A percentile compares a stretch with the other conserved stretches of the same genome.
Evolutionary conservation across 1,284 basidiomycete species (phyloP).

Genomic region (Heterobasidion parviporum): DNA sequence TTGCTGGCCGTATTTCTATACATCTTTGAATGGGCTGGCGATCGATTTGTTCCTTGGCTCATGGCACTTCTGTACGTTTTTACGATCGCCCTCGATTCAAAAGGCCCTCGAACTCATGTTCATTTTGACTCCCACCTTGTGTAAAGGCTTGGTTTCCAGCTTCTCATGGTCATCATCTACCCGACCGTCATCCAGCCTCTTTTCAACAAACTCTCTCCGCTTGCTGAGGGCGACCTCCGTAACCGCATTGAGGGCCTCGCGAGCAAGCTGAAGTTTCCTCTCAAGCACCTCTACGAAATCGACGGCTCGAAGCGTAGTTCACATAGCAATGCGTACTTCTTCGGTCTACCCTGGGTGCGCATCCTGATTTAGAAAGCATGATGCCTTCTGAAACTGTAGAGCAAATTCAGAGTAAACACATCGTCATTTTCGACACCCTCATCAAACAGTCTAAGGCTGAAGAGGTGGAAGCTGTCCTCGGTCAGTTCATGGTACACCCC

Average conservation of each 20-base stretch:
- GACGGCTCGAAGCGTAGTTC: constrained; percentile 94
- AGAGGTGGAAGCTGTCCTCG: constrained; percentile 84
- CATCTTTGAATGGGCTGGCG: constrained; percentile 91
- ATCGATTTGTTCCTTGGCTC: constrained; percentile 81
- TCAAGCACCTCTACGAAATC: constrained; percentile 94
- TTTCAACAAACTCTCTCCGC: constrained; percentile 93
- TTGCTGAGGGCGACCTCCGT: constrained; percentile 69
- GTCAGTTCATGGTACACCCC: constrained; percentile 16
- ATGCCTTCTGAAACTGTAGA: background rate
- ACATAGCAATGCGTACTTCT: constrained; percentile 95
- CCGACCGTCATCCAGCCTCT: constrained; percentile 91
- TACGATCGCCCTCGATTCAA: background rate
- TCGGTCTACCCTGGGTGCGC: constrained; percentile 83
- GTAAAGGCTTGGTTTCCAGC: constrained; percentile 72
- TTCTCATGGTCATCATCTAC: constrained; percentile 80
- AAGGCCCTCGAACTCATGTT: background rate
- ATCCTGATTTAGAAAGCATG: background rate
- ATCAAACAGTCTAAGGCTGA: constrained; percentile 85
- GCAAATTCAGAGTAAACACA: constrained; percentile 68
- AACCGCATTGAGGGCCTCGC: constrained; percentile 71
- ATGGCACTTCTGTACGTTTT: constrained; percentile 72
- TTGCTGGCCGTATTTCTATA: constrained; percentile 83
- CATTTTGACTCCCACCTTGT: background rate
- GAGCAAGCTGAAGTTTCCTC: constrained; percentile 80
- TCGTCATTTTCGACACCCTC: constrained; percentile 96